Conservation (phyloP, 148 eudicot genomes). For the Rhododendron ovatum region DNA sequence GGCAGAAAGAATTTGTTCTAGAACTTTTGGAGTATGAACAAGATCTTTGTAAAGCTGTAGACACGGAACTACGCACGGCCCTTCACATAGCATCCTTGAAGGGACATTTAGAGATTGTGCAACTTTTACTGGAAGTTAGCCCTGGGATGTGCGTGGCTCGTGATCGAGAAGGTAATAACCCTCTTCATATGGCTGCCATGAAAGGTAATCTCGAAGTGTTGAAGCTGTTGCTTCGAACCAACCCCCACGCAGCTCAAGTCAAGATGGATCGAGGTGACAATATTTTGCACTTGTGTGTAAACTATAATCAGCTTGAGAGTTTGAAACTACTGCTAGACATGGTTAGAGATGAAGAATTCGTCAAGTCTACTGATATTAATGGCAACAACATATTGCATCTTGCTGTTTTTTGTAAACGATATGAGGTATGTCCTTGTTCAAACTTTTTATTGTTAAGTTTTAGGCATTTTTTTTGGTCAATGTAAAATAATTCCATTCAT, state of each 20-base stretch:
- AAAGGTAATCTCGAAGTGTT: conserved; percentile 21
- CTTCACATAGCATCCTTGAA: conserved; percentile 38
- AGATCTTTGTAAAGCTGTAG: too few species aligned
- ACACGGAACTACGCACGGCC: too few species aligned
- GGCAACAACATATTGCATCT: too few species aligned
- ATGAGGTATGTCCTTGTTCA: too few species aligned
- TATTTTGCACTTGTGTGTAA: conserved; percentile 22
- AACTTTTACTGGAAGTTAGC: background rate
- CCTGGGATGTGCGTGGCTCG: conserved; percentile 8
- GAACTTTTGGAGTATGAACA: too few species aligned
- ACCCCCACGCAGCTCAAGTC: conserved; percentile 5
- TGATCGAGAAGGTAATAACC: conserved; percentile 16
- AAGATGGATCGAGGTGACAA: background rate
- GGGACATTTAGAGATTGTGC: conserved; percentile 22
- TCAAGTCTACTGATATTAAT: background rate
- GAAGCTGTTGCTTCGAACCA: conserved; percentile 1
- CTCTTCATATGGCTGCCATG: conserved; percentile 25
- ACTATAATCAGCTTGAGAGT: conserved; percentile 11
- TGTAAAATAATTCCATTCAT: too few species aligned
- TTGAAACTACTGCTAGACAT: background rate
- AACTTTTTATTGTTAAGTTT: too few species aligned
- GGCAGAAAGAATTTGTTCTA: too few species aligned
- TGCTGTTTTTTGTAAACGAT: too few species aligned
- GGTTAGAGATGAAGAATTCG: background rate
- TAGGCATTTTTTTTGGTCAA: too few species aligned